Percentiles rank a stretch among this genome's conserved stretches.
These are phyloP conservation scores for Fusarium nisikadoi DNA, from an alignment of 2,329 filamentous ascomycete species.

Conservation along the genomic window DNA sequence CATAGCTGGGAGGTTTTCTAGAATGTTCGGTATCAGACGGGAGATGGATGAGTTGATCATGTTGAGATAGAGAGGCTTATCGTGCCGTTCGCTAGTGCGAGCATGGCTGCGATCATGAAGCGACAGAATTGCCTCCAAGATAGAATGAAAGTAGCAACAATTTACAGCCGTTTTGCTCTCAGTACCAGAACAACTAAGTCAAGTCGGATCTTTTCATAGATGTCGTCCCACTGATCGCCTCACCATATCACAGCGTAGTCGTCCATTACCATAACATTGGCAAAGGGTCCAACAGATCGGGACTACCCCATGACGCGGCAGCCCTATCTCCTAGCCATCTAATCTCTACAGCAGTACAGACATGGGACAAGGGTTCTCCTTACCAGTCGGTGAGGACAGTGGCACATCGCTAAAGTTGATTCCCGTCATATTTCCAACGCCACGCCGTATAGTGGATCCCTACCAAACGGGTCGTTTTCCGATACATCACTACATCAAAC, in stretches of 20 bases:
- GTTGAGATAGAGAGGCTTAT: background rate
- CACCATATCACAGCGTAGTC: background rate
- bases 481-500: background rate
- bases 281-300: background rate
- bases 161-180: background rate
- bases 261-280: background rate
- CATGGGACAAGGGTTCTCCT: too few species aligned
- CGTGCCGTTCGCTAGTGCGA: background rate
- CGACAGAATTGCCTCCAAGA: background rate
- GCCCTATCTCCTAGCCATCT: background rate
- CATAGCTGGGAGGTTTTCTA: background rate
- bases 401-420: background rate
- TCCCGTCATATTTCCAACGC: background rate
- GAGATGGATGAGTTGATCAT: background rate
- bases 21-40: rapidly evolving
- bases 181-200: rapidly evolving
- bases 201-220: rapidly evolving
- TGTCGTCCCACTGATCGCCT: too few species aligned
- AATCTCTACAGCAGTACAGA: background rate
- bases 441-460: background rate
- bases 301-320: background rate
- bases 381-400: background rate
- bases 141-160: too few species aligned
- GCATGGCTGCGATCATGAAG: background rate
- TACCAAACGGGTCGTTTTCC: background rate